Evolutionary conservation across 1,284 basidiomycete genomes (phyloP), one percentile per base, ranked within the genome.

Genomic region (Rhodotorula sp.): DNA sequence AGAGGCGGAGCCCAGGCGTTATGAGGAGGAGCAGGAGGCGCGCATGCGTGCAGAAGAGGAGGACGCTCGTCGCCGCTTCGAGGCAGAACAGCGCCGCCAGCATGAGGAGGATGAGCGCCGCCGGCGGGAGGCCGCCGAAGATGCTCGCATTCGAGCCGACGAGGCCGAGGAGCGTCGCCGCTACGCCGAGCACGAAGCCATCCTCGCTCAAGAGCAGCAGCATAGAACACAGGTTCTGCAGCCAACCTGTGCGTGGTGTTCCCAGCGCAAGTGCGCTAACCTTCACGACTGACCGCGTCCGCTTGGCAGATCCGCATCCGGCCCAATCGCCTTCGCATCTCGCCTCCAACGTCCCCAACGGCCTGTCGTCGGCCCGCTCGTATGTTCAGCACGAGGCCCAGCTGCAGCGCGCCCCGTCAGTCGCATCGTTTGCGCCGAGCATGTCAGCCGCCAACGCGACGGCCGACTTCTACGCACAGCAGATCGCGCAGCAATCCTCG

Each of bases 381-480:
- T 54, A 44, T 19, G 42, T 7, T 2, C 48, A 7, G 49, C 58
- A 48, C 54, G 50, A 59, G 7, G n/a, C n/a, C 7, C 14, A 45
- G 3, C 42, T 68, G 57, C 48, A 48, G 3, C 69, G 68, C 34
- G 64, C 64, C 1, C 58, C 72, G 1, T 68, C 73, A 0, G 70
- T 69, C 54, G 67, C 59, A 0, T 72, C 70, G 1, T 74, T 74
- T 53, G 73, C 73, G 1, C 73, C 73, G 8, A 59, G 62, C n/a
- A 67, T 59, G 21, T 65, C 66, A 3, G 70, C 73, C 46, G 70
- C 65, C 27, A 59, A 67, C 34, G 73, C 73, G 13, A 64, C 61
- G 9, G 68, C 70, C 17, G 44, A 63, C n/a, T 61, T 56, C 49
- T 66, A 68, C 66, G 68, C 68, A 1, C 66, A 65, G 25, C 23